Percentiles rank a stretch among this genome's conserved stretches.
These are phyloP conservation scores for Butyriboletus regius DNA, from an alignment of 1,284 basidiomycete species.

Conservation along the genomic window DNA sequence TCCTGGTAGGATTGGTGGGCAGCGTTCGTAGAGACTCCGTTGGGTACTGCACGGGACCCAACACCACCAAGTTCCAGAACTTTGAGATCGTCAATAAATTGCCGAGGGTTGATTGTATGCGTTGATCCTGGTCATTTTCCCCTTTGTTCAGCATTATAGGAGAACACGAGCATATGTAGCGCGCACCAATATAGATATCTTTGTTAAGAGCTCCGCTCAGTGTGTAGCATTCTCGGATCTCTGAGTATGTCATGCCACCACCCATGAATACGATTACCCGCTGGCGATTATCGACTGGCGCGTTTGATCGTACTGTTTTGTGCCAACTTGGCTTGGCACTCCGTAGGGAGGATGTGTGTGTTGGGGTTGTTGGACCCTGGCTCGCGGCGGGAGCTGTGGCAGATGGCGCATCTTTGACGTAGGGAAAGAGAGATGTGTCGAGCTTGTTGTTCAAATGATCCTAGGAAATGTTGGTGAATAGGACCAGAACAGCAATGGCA, in stretches of 20 bases:
- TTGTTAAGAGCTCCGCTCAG: conserved; percentile 69
- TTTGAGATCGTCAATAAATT: conserved; percentile 81
- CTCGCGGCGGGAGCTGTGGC: conserved; percentile 41
- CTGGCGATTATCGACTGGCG: conserved; percentile 58
- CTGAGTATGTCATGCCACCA: conserved; percentile 94
- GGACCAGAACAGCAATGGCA: not conserved
- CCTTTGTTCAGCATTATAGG: conserved; percentile 2
- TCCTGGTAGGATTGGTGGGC: conserved; percentile 56
- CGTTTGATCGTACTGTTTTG: conserved; percentile 51
- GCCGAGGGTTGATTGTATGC: conserved; percentile 75
- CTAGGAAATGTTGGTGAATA: conserved; percentile 35
- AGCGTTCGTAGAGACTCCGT: conserved; percentile 51
- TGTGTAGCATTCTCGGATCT: conserved; percentile 83
- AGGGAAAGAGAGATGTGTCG: conserved; percentile 79
- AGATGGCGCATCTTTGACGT: conserved; percentile 78
- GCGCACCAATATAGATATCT: conserved; percentile 83
- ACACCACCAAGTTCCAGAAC: conserved; percentile 72
- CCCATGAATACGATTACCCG: conserved; percentile 88
- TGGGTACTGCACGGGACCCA: conserved; percentile 66
- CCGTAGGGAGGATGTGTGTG: conserved; percentile 67
- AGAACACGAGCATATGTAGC: not conserved
- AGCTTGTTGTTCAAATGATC: conserved; percentile 77
- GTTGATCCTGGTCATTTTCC: conserved; percentile 67
- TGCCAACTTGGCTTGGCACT: conserved; percentile 84
- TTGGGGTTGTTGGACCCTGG: conserved; percentile 40